These are phyloP conservation scores for Cutaneotrichosporon arboriforme DNA, from an alignment of 1,284 basidiomycete genomes.

Conservation along the genomic window DNA sequence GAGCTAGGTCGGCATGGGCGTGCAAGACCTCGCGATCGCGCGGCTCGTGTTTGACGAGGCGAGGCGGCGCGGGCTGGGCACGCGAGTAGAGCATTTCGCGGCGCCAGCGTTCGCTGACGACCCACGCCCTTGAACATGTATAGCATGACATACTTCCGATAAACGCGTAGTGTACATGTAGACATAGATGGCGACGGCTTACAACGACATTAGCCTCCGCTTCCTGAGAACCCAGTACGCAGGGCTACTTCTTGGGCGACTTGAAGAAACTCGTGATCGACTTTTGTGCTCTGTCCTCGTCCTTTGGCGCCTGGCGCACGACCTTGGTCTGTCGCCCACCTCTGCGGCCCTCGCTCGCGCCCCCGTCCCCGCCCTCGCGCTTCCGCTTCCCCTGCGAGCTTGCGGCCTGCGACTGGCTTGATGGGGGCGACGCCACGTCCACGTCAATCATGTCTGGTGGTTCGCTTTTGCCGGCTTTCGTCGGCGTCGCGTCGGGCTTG, in stretches of 20 bases:
- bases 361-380: constrained; percentile 8
- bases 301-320: constrained; percentile 19
- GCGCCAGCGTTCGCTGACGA: no score
- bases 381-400: constrained; percentile 2
- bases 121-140: no score
- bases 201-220: no score
- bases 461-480: not conserved
- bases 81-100: not conserved
- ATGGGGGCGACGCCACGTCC: not conserved
- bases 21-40: not conserved
- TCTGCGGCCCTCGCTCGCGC: constrained; percentile 5
- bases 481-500: not conserved
- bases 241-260: constrained; percentile 21
- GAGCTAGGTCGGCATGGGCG: not conserved
- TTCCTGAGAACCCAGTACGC: no score
- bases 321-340: constrained; percentile 38
- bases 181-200: not conserved
- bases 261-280: constrained; percentile 38
- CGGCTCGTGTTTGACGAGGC: not conserved
- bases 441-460: not conserved
- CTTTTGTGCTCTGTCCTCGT: constrained; percentile 28
- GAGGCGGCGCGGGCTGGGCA: not conserved
- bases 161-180: not conserved
- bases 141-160: no score
- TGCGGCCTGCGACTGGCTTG: not conserved